Percentiles rank a stretch among this genome's conserved stretches.
These are phyloP conservation scores for Rheum nobile DNA, from an alignment of 148 eudicot genomes.

Conservation along the genomic window DNA sequence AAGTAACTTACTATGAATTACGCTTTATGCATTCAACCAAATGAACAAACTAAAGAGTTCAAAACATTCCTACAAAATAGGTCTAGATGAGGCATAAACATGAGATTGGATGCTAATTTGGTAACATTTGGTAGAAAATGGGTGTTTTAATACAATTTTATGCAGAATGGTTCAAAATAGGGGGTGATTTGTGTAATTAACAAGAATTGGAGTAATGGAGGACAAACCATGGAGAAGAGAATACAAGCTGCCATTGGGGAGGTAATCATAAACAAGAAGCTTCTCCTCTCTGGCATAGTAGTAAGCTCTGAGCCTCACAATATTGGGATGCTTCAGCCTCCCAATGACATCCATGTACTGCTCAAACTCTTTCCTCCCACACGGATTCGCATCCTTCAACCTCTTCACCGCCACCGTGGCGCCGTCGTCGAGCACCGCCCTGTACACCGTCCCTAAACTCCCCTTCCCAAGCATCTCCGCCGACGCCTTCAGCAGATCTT, in stretches of 20 bases:
- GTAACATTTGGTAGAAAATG: too few relatives aligned
- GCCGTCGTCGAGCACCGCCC: constrained; percentile 83
- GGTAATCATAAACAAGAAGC: constrained; percentile 79
- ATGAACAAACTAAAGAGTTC: too few relatives aligned
- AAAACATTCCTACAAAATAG: too few relatives aligned
- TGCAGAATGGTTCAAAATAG: too few relatives aligned
- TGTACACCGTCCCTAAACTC: constrained; percentile 76
- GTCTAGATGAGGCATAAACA: too few relatives aligned
- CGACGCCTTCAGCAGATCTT: constrained; percentile 76
- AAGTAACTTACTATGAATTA: too few relatives aligned
- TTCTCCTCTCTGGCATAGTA: constrained; percentile 91
- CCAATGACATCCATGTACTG: constrained; percentile 99
- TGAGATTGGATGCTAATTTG: too few relatives aligned
- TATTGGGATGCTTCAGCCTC: constrained; percentile 65
- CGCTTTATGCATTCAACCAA: too few relatives aligned
- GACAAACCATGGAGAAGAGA: constrained; percentile 79
- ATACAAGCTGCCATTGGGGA: constrained; percentile 88
- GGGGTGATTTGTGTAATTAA: too few relatives aligned
- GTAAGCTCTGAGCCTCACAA: constrained; percentile 76
- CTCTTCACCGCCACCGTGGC: constrained; percentile 82
- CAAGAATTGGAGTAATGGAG: too few relatives aligned
- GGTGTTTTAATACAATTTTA: too few relatives aligned
- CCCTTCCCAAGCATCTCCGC: constrained; percentile 99
- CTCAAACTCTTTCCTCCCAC: constrained; percentile 90
- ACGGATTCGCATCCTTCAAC: constrained; percentile 89